Base-by-base conservation (phyloP, 2,329 filamentous ascomycete genomes). In the Verticillium klebahnii region DNA sequence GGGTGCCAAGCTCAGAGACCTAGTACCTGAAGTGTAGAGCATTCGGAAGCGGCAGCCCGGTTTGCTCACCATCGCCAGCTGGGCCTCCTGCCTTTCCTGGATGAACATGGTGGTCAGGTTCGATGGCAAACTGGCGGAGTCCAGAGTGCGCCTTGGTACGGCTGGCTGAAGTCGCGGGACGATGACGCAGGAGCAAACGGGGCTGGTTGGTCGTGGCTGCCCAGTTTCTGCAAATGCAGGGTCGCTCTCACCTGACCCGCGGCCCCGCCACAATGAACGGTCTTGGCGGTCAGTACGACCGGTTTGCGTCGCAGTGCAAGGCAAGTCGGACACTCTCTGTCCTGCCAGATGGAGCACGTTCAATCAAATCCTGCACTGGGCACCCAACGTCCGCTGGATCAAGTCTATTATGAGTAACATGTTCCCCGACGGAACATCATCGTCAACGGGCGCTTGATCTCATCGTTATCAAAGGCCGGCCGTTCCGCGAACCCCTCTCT, bases 111-210 rank as follows among this genome's bases (percentile, higher is more conserved):
- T 19, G 19, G 45, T 52, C 45, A 52, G 45, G 45, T 8, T 52
- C 11, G 19, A 23, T 23, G 45, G 45, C n/a, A 19, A 52, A 52
- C 19, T 19, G 45, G 45, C 17, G 5, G 19, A 52, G 8, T 11
- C 19, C 7, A 23, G 45, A 52, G 19, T 45, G 39, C 17, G 15
- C 15, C 39, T 45, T 45, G 39, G 39, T 19, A 45, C 12, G 45
- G n/a, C n/a, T 11, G 5, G n/a, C n/a, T 23, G 7, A 12, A n/a
- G 40, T 23, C n/a, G 40, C 40, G 40, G 40, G 40, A 50, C 62
- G 61, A 65, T 64, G 64, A 65, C 64, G 64, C 64, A 65, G 64
- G 63, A 57, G 57, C 56, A 45, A 61, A 58, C 61, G 62, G 29
- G 29, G 58, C 64, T 64, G 37, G 37, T 7, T 40, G n/a, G 45